These are phyloP conservation scores for Epichloe gansuensis DNA, from an alignment of 2,329 filamentous ascomycete species.

Conservation along the genomic window DNA sequence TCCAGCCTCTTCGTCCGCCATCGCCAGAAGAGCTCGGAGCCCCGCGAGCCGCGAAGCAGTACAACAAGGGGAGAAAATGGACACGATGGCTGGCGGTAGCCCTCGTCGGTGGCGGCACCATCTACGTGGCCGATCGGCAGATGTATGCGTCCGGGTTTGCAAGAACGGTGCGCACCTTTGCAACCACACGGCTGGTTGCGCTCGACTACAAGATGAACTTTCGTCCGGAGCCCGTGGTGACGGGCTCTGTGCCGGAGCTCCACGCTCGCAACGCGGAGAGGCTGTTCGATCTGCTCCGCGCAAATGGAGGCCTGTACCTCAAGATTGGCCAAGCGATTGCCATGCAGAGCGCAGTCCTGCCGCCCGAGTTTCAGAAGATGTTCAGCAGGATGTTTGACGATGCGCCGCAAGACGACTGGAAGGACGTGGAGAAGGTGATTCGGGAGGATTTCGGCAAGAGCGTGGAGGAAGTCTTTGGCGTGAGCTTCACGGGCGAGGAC, in stretches of 20 bases:
- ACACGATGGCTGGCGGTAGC: conserved; percentile 57
- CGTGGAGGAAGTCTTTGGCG: conserved; percentile 82
- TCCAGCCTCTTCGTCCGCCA: conserved; percentile 59
- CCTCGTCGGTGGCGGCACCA: conserved; percentile 42
- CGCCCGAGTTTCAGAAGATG: conserved; percentile 92
- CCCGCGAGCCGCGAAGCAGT: conserved; percentile 57
- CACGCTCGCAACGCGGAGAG: conserved; percentile 76
- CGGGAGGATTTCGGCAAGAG: conserved; percentile 77
- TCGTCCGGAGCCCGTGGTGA: conserved; percentile 60
- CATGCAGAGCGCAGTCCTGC: conserved; percentile 91
- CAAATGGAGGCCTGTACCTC: conserved; percentile 86
- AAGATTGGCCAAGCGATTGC: conserved; percentile 98
- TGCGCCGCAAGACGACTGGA: conserved; percentile 85
- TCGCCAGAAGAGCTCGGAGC: conserved; percentile 66
- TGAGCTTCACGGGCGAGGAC: conserved; percentile 64
- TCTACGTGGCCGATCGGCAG: conserved; percentile 58
- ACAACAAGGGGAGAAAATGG: conserved; percentile 59
- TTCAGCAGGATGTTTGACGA: conserved; percentile 96
- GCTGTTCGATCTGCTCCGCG: conserved; percentile 65
- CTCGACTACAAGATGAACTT: conserved; percentile 97
- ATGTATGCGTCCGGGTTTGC: conserved; percentile 68
- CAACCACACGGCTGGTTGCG: conserved; percentile 64
- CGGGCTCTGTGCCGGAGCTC: conserved; percentile 60
- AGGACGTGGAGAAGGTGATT: conserved; percentile 73
- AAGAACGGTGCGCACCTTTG: conserved; percentile 72